Percentiles rank a stretch among this genome's conserved stretches.
phyloP scores from a whole-genome alignment of 768 basidiomycete genomes.

The Tricholoma flavovirens region DNA sequence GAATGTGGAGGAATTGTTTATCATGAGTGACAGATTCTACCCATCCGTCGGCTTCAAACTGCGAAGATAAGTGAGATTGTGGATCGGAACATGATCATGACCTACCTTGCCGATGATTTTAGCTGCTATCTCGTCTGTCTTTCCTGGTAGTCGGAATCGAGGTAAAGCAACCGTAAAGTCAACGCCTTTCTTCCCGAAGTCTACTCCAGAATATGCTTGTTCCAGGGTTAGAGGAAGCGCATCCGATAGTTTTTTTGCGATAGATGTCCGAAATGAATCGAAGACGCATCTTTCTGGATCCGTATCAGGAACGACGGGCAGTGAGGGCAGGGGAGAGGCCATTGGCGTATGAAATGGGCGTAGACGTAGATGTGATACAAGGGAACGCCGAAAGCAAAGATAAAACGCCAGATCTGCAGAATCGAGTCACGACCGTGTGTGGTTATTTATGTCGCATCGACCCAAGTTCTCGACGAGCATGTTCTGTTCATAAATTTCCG shows the following conservation, averaged over 20 bases:
- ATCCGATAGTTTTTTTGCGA: constrained; percentile 66
- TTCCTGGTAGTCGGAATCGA: constrained; percentile 80
- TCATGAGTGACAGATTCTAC: constrained; percentile 63
- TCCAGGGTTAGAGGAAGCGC: constrained; percentile 66
- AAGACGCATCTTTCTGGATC: constrained; percentile 64
- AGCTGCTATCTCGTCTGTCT: constrained; percentile 71
- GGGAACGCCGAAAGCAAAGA: constrained; percentile 13
- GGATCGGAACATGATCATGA: constrained; percentile 9
- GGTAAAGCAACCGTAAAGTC: constrained; percentile 91
- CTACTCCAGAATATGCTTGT: constrained; percentile 78
- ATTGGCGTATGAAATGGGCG: constrained; percentile 13
- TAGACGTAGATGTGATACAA: constrained; percentile 9
- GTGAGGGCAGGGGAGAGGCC: constrained; percentile 22
- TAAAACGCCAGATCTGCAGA: constrained; percentile 17
- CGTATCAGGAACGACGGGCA: constrained; percentile 33
- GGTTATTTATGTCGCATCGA: no score
- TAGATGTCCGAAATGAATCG: constrained; percentile 77
- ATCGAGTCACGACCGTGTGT: constrained; percentile 19
- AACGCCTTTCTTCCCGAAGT: constrained; percentile 85
- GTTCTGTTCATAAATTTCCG: no score
- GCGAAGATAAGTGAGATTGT: not conserved
- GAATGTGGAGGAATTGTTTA: constrained; percentile 82
- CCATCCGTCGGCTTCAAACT: constrained; percentile 87
- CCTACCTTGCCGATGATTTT: constrained; percentile 71
- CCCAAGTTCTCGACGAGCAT: no score